phyloP scores from a whole-genome alignment of 2,329 filamentous ascomycete species.

The Fusarium falciforme region DNA sequence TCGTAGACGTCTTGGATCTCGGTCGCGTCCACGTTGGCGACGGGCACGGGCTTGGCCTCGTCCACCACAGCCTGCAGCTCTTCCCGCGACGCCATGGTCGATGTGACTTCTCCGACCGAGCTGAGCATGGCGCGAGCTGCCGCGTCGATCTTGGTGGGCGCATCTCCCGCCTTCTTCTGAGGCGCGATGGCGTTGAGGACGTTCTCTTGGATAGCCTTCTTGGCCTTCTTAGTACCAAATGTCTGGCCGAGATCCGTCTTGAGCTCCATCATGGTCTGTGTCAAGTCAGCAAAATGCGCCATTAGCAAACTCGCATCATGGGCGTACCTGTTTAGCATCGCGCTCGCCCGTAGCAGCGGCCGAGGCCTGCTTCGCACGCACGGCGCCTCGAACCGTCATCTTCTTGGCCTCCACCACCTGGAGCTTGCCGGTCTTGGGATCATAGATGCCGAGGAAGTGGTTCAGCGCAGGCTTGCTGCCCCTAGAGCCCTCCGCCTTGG shows the following conservation, averaged over 20 bases:
- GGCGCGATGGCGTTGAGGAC: conserved; percentile 77
- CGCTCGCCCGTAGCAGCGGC: conserved; percentile 57
- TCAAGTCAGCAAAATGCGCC: conserved; percentile 35
- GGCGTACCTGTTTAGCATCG: conserved; percentile 43
- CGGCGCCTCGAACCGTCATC: conserved; percentile 69
- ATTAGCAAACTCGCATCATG: not conserved
- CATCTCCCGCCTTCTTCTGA: conserved; percentile 48
- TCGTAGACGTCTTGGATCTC: conserved; percentile 80
- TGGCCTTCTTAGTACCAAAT: conserved; percentile 88
- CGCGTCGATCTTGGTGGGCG: conserved; percentile 63
- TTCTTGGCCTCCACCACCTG: conserved; percentile 73
- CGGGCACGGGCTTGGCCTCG: conserved; percentile 77
- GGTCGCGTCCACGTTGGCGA: conserved; percentile 73
- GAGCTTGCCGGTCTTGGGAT: conserved; percentile 68
- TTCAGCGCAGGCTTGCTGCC: conserved; percentile 58
- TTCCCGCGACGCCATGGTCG: conserved; percentile 74
- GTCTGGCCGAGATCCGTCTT: conserved; percentile 78
- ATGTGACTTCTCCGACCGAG: conserved; percentile 70
- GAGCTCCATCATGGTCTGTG: conserved; percentile 68
- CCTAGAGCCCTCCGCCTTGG: conserved; percentile 57
- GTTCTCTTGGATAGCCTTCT: conserved; percentile 77
- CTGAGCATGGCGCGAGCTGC: conserved; percentile 71
- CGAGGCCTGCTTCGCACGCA: conserved; percentile 65
- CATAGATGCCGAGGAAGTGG: conserved; percentile 74
- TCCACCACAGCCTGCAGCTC: conserved; percentile 74